Conservation (phyloP, 108 stramenopile species). For the Pseudonitzschia multistriata region DNA sequence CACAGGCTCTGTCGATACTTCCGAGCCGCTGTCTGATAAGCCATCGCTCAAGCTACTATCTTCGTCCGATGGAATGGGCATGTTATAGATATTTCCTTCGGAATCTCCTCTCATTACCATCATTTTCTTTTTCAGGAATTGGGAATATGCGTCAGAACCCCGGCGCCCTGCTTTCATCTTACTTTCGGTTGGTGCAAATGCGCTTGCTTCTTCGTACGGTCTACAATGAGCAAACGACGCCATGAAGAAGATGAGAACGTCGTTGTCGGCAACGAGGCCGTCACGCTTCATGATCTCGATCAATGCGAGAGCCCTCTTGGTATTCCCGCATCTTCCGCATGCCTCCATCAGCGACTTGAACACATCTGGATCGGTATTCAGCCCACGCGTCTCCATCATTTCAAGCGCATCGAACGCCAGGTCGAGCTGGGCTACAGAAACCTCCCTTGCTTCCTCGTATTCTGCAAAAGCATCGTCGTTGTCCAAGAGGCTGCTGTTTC, state of each 20-base stretch:
- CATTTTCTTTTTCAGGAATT: slow-evolving; percentile 30
- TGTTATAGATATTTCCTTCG: slow-evolving; percentile 4
- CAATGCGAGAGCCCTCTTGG: slow-evolving; percentile 65
- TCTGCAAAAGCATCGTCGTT: slow-evolving; percentile 42
- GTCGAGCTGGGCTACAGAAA: slow-evolving; percentile 81
- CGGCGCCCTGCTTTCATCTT: background rate
- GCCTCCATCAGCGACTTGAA: slow-evolving; percentile 84
- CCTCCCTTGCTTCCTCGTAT: slow-evolving; percentile 69
- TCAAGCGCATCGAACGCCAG: slow-evolving; percentile 73
- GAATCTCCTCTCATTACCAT: slow-evolving; percentile 13
- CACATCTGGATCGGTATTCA: slow-evolving; percentile 61
- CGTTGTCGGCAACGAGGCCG: slow-evolving; percentile 61
- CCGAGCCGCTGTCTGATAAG: slow-evolving; percentile 28
- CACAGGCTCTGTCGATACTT: background rate
- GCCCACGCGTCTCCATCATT: slow-evolving; percentile 58
- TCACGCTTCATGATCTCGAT: slow-evolving; percentile 81
- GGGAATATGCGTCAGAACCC: slow-evolving; percentile 39
- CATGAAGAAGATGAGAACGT: slow-evolving; percentile 67
- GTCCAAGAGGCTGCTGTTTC: slow-evolving; percentile 28
- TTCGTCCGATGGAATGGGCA: slow-evolving; percentile 26
- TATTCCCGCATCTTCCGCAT: slow-evolving; percentile 79
- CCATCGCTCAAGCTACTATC: slow-evolving; percentile 24
- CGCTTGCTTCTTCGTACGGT: slow-evolving; percentile 5
- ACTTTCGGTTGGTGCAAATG: background rate
- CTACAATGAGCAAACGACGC: slow-evolving; percentile 55